Evolutionary conservation across 345 rosid species (phyloP), one percentile per base, ranked within the genome.

Genomic region (Eucalyptus curtisii): DNA sequence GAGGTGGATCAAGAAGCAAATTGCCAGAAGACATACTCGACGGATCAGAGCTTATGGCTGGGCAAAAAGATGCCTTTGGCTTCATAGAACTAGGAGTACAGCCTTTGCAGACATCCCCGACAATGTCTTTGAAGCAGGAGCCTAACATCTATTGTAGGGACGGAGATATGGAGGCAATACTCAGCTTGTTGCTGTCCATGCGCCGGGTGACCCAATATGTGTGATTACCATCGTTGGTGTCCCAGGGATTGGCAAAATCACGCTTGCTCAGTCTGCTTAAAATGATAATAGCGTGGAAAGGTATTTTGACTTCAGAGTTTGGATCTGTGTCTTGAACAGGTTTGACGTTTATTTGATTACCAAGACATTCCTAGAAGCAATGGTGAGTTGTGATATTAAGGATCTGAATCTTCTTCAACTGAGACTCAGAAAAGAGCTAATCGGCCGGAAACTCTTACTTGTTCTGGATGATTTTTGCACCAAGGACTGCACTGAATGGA

Each of bases 391-490:
- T 87, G 89, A 86, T 81, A n/a, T 50, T 33, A 40, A 71, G 25
- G 87, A 86, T 80, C 52, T 92, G 24, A 86, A 90, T 81, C 53
- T 68, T 87, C 90, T 92, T 89, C 92, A 92, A 87, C 49, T 88
- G 76, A 47, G 89, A 79, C 59, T 93, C 84, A 88, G 87, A 49
- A 79, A 81, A 82, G 42, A 76, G 31, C 33, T 91, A 45, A 84
- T 10, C 1, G 91, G 89, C 13, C 66, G n/a, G 86, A 93, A 40
- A 47, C 91, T 89, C 89, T 82, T 91, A 24, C 76, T 93, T 52
- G 88, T 91, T 85, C 49, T 91, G n/a, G 92, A 93, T 61, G 94
- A 91, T 88, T 88, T 91, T 53, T 90, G 89, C 90, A 49, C 86
- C 3, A 13, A 64, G 55, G 87, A 53, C 49, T 81, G 89, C 85